Base-by-base conservation (phyloP, 1,139 yeast genomes). In the Eremothecium sinecaudum region DNA sequence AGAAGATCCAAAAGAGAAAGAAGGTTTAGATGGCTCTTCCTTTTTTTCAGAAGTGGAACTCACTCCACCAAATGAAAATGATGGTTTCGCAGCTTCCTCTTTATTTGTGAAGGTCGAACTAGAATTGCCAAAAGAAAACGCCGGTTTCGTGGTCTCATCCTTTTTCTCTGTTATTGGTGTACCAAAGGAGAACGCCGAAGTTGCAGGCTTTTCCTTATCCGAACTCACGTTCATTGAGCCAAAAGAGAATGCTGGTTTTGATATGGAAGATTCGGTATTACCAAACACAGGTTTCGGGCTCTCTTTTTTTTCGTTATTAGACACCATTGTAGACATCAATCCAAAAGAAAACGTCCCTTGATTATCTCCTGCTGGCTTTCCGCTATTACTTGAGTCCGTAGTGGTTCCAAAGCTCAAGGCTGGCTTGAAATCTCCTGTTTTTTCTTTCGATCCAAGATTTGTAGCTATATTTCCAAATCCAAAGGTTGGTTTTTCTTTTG, bases 11-110 rank as follows among this genome's bases (percentile, higher is more conserved):
- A 47, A 47, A 8, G 46, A 33, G 25, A 38, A 47, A 4, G 48
- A 45, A 16, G 51, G 48, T 18, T 50, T 51, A 3, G 46, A 7
- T 2, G 40, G n/a, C 15, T 26, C 25, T 11, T 34, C 35, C 16
- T 34, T 27, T 19, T 37, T 21, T n/a, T 39, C 41, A 10, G 42
- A 5, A 15, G 32, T 33, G 10, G 32, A 44, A 8, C 31, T 21
- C 35, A 35, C 33, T 26, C 36, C 24, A 7, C 61, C 64, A 43
- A 62, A 61, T 30, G 50, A 39, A n/a, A 36, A 38, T 15, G 36
- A 31, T 16, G 47, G 45, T 23, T 37, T 42, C 7, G 28, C 33
- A 12, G 32, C 33, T n/a, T 27, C 24, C 18, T 39, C 36, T 11
- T 36, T 22, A 17, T 38, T 25, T n/a, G 38, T 39, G 11, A 38